phyloP scores from a whole-genome alignment of 768 basidiomycete species.

The Hericium coralloides region DNA sequence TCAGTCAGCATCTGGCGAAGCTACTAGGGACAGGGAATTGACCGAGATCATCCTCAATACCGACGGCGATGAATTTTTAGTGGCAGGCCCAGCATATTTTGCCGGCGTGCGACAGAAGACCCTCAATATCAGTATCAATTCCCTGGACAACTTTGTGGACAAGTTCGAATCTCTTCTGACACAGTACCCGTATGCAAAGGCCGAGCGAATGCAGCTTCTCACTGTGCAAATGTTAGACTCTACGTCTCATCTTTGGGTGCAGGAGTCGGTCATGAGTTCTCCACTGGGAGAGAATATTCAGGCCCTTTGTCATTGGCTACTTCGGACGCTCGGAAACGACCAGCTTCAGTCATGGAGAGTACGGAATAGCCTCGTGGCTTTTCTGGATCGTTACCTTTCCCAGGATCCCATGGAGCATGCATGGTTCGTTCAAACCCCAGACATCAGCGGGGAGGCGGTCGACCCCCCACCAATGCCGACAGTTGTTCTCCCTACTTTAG shows the following conservation, averaged over 20 bases:
- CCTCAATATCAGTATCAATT: conserved; percentile 41
- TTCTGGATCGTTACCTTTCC: conserved; percentile 57
- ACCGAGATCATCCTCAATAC: conserved; percentile 42
- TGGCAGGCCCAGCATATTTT: conserved; percentile 49
- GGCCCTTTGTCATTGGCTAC: conserved; percentile 47
- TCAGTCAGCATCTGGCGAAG: conserved; percentile 47
- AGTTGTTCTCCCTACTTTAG: conserved; percentile 41
- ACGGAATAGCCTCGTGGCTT: conserved; percentile 53
- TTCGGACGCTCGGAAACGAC: conserved; percentile 29
- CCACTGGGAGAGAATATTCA: conserved; percentile 35
- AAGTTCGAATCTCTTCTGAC: conserved; percentile 43
- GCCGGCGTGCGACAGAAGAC: conserved; percentile 43
- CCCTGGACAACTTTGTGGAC: conserved; percentile 45
- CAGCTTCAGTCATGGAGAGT: conserved; percentile 55
- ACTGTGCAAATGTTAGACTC: conserved; percentile 55
- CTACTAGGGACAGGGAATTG: conserved; percentile 54
- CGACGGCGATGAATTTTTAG: conserved; percentile 45
- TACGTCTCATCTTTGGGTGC: conserved; percentile 53
- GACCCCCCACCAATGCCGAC: conserved; percentile 24
- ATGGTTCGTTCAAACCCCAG: conserved; percentile 30
- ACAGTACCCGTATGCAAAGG: conserved; percentile 46
- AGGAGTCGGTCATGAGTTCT: conserved; percentile 17
- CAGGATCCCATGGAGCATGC: conserved; percentile 43
- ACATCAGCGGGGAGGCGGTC: neutral
- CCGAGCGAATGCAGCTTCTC: conserved; percentile 43